Conservation (phyloP, 257 asterid genomes). For the Verbena officinalis region DNA sequence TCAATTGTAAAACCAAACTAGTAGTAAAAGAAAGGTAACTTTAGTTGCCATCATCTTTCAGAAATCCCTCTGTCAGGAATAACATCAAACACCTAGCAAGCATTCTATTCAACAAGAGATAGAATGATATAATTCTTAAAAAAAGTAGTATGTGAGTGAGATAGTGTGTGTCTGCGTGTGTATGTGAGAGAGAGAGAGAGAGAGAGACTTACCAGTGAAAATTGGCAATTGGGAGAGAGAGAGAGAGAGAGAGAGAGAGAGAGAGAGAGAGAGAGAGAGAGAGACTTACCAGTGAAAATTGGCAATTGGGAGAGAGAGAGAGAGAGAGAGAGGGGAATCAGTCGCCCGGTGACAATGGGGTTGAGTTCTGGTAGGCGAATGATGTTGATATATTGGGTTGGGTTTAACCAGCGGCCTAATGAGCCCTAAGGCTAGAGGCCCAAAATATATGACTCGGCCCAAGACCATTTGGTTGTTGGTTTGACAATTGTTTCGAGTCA, state of each 20-base stretch:
- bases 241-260: too few species aligned
- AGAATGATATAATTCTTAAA: too few species aligned
- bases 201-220: neutral
- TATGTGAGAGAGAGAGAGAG: too few species aligned
- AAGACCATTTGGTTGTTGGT: too few species aligned
- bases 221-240: too few species aligned
- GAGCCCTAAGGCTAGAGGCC: neutral
- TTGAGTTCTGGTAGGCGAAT: neutral
- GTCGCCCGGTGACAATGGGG: neutral
- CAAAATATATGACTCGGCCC: neutral
- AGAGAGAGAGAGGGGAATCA: too few species aligned
- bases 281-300: neutral
- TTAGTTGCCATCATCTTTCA: neutral
- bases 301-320: too few species aligned
- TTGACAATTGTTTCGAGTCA: too few species aligned
- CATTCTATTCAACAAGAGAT: neutral
- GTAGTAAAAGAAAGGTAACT: neutral
- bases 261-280: conserved; percentile 1
- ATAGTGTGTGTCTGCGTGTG: neutral
- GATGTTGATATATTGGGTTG: conserved; percentile 6
- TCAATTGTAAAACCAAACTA: too few species aligned
- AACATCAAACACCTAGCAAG: conserved; percentile 17
- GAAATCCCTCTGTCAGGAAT: conserved; percentile 16
- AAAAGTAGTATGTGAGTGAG: too few species aligned
- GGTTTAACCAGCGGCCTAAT: conserved; percentile 3